phyloP scores from a whole-genome alignment of 2,329 filamentous ascomycete genomes.

The Neodidymelliopsis sp. region DNA sequence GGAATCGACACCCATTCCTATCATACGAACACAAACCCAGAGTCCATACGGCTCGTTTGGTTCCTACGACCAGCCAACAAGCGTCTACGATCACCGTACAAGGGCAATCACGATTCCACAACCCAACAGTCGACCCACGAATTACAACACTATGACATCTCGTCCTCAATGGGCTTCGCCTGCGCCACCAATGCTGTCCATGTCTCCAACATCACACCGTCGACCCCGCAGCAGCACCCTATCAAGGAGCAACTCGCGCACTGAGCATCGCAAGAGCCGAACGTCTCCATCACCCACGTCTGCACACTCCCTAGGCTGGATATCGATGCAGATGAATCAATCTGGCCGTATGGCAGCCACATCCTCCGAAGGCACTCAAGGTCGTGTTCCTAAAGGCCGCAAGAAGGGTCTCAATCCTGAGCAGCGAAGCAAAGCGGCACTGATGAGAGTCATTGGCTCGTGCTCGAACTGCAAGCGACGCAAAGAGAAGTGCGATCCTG shows the following conservation, averaged over 20 bases:
- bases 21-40: constrained; percentile 33
- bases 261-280: constrained; percentile 28
- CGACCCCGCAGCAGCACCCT: constrained; percentile 31
- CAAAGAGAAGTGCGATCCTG: constrained; percentile 50
- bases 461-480: constrained; percentile 48
- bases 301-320: constrained; percentile 43
- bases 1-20: constrained; percentile 38
- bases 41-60: constrained; percentile 25
- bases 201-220: constrained; percentile 34
- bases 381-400: constrained; percentile 41
- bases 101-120: constrained; percentile 43
- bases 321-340: constrained; percentile 45
- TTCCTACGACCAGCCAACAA: constrained; percentile 19
- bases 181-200: constrained; percentile 35
- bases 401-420: constrained; percentile 43
- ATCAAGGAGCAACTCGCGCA: constrained; percentile 37
- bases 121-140: constrained; percentile 19
- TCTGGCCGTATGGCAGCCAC: constrained; percentile 43
- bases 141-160: constrained; percentile 18
- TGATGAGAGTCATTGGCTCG: constrained; percentile 47
- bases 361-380: constrained; percentile 33
- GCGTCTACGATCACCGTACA: constrained; percentile 18
- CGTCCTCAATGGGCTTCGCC: constrained; percentile 23
- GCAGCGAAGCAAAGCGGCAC: constrained; percentile 45
- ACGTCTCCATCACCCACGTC: constrained; percentile 37